Percentiles rank a stretch among this genome's conserved stretches.
Conservation (phyloP, 1,284 basidiomycete genomes). For the Pseudozyma tsukubaensis region DNA sequence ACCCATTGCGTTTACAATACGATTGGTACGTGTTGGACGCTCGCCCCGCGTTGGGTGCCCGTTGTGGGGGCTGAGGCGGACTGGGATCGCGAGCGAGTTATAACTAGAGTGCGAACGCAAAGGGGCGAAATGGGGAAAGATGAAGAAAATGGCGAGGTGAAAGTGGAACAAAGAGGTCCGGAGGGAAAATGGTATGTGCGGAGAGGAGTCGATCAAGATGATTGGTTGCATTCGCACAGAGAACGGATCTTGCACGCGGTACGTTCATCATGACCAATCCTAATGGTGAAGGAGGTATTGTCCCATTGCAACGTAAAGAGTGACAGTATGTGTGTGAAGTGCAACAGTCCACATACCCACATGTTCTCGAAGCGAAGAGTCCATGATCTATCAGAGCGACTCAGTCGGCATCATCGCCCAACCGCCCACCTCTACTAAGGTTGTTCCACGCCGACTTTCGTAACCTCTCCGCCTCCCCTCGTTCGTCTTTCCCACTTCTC, state of each 20-base stretch:
- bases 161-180: slow-evolving; percentile 83
- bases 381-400: too few relatives aligned
- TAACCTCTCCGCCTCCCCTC: background rate
- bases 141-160: background rate
- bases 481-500: background rate
- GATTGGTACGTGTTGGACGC: slow-evolving; percentile 30
- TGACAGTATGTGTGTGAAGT: too few relatives aligned
- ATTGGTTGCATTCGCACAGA: slow-evolving; percentile 22
- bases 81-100: slow-evolving; percentile 14
- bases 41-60: slow-evolving; percentile 26
- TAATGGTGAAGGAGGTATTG: background rate
- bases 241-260: slow-evolving; percentile 24
- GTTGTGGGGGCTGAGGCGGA: slow-evolving; percentile 2
- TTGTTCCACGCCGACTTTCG: slow-evolving; percentile 38
- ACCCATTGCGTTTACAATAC: slow-evolving; percentile 27
- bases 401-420: slow-evolving; percentile 49
- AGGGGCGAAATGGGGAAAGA: background rate
- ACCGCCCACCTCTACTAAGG: slow-evolving; percentile 39
- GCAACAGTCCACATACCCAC: too few relatives aligned
- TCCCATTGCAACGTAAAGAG: too few relatives aligned
- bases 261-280: background rate
- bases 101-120: background rate
- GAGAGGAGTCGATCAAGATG: slow-evolving; percentile 69
- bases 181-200: slow-evolving; percentile 71
- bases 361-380: too few relatives aligned